Evolutionary conservation across 139 green algal species (phyloP), one percentile per base, ranked within the genome.

Genomic region (Bryopsis sp.): DNA sequence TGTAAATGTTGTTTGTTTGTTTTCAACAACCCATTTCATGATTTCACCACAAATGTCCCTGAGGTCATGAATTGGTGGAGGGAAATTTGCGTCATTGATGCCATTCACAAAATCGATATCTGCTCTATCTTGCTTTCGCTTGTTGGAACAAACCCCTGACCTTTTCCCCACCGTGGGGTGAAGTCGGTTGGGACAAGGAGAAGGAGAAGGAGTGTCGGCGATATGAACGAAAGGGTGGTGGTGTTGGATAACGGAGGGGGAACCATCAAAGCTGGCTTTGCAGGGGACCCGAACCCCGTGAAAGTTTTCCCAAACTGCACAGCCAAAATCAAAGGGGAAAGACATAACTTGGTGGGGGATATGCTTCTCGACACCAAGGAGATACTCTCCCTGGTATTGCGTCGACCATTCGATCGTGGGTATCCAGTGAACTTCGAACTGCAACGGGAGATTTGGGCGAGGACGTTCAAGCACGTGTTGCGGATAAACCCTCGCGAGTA

Each of bases 361-460:
- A 72, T 76, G 22, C 67, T 97, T 29, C 58, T 88, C 11, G 71
- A 74, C 1, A 61, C 58, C 19, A 77, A 79, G 11, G 89, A 96
- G 69, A 72, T 95, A 0, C 84, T 81, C 0, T 79, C 81, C 1
- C 65, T 97, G 26, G 73, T 34, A 3, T 24, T 95, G 31, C 71
- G 81, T 2, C 72, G 89, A 2, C 88, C 88, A 24, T 64, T 91
- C 47, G 88, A 97, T 60, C 78, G 88, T 38, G 90, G 90, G 11
- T 95, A 91, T 67, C 62, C 95, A n/a, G 82, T 95, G 6, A 88
- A 85, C 58, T 86, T 76, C 76, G 85, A 95, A 3, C 50, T 95
- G 58, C 73, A 97, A 81, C 65, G 75, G 1, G 88, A 94, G 24
- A 90, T 96, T 62, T 92, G 86, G 86, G 47, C 43, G 2, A 78